phyloP scores from a whole-genome alignment of 352 stramenopile species.

The Globisporangium solare region DNA sequence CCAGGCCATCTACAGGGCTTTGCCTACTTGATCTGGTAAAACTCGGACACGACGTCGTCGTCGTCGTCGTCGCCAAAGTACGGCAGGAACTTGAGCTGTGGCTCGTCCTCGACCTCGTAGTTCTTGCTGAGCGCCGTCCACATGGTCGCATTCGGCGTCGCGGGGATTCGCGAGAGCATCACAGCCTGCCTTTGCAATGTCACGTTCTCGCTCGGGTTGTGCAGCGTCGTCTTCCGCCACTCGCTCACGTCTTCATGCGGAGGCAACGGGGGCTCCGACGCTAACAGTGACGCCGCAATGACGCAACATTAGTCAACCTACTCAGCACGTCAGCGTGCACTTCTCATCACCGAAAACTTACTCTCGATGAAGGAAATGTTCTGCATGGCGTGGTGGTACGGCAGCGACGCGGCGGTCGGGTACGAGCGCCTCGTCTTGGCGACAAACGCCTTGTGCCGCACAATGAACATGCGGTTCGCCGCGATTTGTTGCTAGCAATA shows the following conservation, averaged over 20 bases:
- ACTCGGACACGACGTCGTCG: slow-evolving; percentile 77
- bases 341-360: slow-evolving; percentile 18
- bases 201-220: slow-evolving; percentile 19
- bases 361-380: slow-evolving; percentile 40
- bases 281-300: slow-evolving; percentile 14
- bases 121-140: slow-evolving; percentile 82
- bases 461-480: slow-evolving; percentile 48
- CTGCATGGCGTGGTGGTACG: slow-evolving; percentile 35
- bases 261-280: slow-evolving; percentile 32
- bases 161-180: slow-evolving; percentile 45
- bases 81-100: slow-evolving; percentile 59
- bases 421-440: slow-evolving; percentile 22
- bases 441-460: slow-evolving; percentile 25
- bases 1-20: too few species aligned
- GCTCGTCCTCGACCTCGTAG: slow-evolving; percentile 85
- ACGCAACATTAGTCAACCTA: background rate
- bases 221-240: slow-evolving; percentile 23
- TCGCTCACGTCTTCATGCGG: slow-evolving; percentile 19
- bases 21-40: slow-evolving; percentile 79
- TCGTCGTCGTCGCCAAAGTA: slow-evolving; percentile 83
- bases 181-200: slow-evolving; percentile 29
- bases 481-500: slow-evolving; percentile 42
- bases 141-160: slow-evolving; percentile 58
- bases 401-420: slow-evolving; percentile 17
- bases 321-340: background rate